Evolutionary conservation across 306 rosid genomes (phyloP).

Genomic region (Ammopiptanthus mongolicus): DNA sequence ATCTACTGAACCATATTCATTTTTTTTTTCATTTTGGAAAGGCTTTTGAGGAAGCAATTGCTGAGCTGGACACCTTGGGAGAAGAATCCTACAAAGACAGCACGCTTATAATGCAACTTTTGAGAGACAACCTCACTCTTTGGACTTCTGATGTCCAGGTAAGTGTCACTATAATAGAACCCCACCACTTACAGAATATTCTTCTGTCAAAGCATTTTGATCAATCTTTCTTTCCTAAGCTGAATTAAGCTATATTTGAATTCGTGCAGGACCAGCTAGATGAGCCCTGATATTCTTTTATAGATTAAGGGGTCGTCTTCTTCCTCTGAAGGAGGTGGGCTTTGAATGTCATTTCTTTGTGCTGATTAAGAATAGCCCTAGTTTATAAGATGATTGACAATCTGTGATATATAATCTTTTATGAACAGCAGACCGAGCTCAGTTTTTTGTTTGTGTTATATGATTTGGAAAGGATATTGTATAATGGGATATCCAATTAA

Average conservation of each 20-base stretch:
- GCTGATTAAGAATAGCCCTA: slow-evolving; percentile 43
- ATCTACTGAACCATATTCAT: neutral
- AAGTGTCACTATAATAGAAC: slow-evolving; percentile 18
- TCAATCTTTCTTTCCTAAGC: slow-evolving; percentile 3
- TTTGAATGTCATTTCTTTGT: slow-evolving; percentile 52
- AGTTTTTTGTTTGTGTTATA: slow-evolving; percentile 14
- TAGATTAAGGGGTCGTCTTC: slow-evolving; percentile 33
- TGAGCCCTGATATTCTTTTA: slow-evolving; percentile 54
- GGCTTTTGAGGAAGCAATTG: slow-evolving; percentile 87
- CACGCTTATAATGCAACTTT: slow-evolving; percentile 85
- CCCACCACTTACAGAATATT: neutral
- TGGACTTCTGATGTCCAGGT: slow-evolving; percentile 87
- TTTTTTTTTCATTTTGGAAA: neutral
- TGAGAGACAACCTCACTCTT: slow-evolving; percentile 81
- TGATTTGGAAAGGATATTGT: slow-evolving; percentile 41
- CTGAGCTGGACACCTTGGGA: slow-evolving; percentile 82
- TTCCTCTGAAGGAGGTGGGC: slow-evolving; percentile 63
- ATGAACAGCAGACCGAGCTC: slow-evolving; percentile 26
- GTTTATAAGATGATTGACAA: slow-evolving; percentile 33
- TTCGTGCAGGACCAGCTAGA: slow-evolving; percentile 80
- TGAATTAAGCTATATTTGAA: slow-evolving; percentile 2
- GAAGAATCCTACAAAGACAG: slow-evolving; percentile 90
- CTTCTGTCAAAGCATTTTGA: neutral
- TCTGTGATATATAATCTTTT: slow-evolving; percentile 28
- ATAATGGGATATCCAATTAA: slow-evolving; percentile 31